Percentiles rank a stretch among this genome's conserved stretches.
Evolutionary conservation across 352 stramenopile genomes (phyloP).

Genomic region (Phytophthora podocarpi): DNA sequence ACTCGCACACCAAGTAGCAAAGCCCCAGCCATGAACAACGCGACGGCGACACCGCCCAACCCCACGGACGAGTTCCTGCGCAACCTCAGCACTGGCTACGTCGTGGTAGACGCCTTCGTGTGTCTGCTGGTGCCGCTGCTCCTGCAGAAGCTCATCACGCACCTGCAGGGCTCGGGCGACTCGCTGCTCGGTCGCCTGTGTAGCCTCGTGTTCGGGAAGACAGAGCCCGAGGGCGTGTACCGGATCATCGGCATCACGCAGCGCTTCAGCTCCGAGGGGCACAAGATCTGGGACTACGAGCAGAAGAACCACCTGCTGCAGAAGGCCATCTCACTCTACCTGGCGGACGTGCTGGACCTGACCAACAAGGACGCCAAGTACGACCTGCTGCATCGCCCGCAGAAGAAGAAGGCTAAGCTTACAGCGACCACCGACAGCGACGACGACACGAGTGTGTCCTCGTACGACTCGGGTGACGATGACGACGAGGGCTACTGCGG

Average conservation of each 20-base stretch:
- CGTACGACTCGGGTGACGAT: slow-evolving; percentile 26
- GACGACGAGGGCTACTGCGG: slow-evolving; percentile 23
- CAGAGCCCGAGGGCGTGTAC: slow-evolving; percentile 28
- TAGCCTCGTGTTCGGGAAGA: slow-evolving; percentile 15
- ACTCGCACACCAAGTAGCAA: too few species aligned
- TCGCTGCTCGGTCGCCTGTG: slow-evolving; percentile 26
- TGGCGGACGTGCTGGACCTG: slow-evolving; percentile 43
- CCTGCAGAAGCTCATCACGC: slow-evolving; percentile 36
- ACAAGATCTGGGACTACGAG: slow-evolving; percentile 40
- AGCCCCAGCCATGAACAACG: slow-evolving; percentile 18
- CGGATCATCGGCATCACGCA: slow-evolving; percentile 42
- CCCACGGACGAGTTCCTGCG: slow-evolving; percentile 36
- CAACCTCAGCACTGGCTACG: slow-evolving; percentile 40
- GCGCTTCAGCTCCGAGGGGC: slow-evolving; percentile 37
- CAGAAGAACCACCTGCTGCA: slow-evolving; percentile 49
- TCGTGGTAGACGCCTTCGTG: slow-evolving; percentile 50
- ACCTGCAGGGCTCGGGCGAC: slow-evolving; percentile 23
- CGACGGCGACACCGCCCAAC: slow-evolving; percentile 6
- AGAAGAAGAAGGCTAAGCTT: slow-evolving; percentile 25
- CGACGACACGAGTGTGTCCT: slow-evolving; percentile 17
- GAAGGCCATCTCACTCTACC: slow-evolving; percentile 52
- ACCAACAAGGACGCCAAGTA: slow-evolving; percentile 46
- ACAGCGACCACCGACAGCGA: slow-evolving; percentile 12
- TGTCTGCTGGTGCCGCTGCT: slow-evolving; percentile 47
- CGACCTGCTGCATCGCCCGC: slow-evolving; percentile 34